Evolutionary conservation across 495 filamentous ascomycete genomes (phyloP).

Genomic region (Tuber aestivum): DNA sequence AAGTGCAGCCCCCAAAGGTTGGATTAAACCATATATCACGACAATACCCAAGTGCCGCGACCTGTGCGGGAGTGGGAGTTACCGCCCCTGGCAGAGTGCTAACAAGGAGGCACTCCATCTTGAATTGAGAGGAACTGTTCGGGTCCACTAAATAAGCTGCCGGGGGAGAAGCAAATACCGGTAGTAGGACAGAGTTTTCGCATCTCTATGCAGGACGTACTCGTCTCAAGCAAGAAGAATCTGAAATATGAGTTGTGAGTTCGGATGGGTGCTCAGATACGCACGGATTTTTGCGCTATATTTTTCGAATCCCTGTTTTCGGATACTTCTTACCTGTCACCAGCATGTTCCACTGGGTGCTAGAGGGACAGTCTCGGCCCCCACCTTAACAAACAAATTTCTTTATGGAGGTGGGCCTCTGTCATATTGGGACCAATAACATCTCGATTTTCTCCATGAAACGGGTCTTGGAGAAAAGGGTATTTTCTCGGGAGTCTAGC

Average conservation of each 20-base stretch:
- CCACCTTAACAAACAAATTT: constrained; percentile 7
- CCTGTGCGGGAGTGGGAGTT: constrained; percentile 13
- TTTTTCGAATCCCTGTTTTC: too few species aligned
- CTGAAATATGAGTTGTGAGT: too few species aligned
- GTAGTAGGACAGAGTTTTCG: constrained; percentile 4
- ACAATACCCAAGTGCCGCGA: constrained; percentile 6
- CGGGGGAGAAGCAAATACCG: neutral
- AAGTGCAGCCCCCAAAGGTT: neutral
- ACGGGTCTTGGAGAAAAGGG: neutral
- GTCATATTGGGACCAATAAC: neutral
- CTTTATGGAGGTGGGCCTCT: neutral
- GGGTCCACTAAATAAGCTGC: neutral
- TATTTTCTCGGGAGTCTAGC: neutral
- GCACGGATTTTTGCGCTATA: too few species aligned
- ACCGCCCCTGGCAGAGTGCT: neutral
- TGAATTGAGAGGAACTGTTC: neutral
- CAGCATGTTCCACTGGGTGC: neutral
- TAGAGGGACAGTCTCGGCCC: neutral
- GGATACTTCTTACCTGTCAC: too few species aligned
- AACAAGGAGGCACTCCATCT: constrained; percentile 16
- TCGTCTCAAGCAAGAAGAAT: too few species aligned
- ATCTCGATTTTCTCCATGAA: neutral
- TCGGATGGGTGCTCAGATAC: too few species aligned
- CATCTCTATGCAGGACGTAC: neutral
- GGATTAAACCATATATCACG: constrained; percentile 17